phyloP scores from a whole-genome alignment of 371 early-diverging fungal genomes.

The Blakeslea trispora region DNA sequence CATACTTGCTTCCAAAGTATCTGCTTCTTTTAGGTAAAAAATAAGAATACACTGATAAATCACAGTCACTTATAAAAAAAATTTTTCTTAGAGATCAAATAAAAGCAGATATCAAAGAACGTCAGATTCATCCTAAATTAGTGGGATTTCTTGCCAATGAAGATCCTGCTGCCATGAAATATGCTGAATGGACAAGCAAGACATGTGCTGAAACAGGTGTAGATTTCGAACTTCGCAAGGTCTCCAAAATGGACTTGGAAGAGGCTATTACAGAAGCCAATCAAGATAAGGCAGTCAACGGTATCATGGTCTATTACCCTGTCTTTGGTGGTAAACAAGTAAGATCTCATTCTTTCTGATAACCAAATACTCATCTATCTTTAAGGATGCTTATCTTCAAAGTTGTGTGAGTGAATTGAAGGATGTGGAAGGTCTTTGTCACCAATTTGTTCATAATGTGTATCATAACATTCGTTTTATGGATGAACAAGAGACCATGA shows the following conservation, averaged over 20 bases:
- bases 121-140: constrained; percentile 76
- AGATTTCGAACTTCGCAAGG: constrained; percentile 86
- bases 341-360: constrained; percentile 8
- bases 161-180: constrained; percentile 89
- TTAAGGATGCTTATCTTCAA: constrained; percentile 89
- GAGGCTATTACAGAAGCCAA: constrained; percentile 87
- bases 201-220: constrained; percentile 91
- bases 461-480: constrained; percentile 94
- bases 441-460: constrained; percentile 90
- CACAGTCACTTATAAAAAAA: too few species aligned
- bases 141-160: constrained; percentile 96
- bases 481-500: constrained; percentile 78
- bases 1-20: constrained; percentile 61
- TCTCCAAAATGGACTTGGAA: constrained; percentile 83
- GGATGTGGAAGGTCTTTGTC: constrained; percentile 97
- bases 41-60: too few species aligned
- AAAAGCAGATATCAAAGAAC: constrained; percentile 71
- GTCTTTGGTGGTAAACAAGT: constrained; percentile 91
- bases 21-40: constrained; percentile 63
- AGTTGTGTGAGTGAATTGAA: constrained; percentile 85
- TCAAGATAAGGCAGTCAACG: constrained; percentile 78
- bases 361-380: not conserved
- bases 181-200: constrained; percentile 90
- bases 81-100: constrained; percentile 76
- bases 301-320: constrained; percentile 96